Evolutionary conservation across 78 protist species (phyloP), one percentile per base, ranked within the genome.

Genomic region (Dictyostelium capitatum): DNA sequence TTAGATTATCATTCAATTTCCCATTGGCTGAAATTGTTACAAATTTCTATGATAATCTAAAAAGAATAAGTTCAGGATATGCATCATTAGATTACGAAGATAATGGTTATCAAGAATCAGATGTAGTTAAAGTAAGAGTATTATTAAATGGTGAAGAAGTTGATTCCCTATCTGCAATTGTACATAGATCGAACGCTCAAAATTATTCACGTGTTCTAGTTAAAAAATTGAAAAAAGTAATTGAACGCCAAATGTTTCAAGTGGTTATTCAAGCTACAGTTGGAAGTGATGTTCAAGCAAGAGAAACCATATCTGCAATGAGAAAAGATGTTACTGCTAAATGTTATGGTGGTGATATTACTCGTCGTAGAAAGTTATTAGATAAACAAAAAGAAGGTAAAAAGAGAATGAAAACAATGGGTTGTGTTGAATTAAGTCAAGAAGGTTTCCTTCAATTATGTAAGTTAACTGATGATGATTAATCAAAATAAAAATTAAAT

Each of bases 271-370:
- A 98, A 74, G 98, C 98, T 0, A 46, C 93, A 20, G 54, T 96
- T 37, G 97, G 95, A 10, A 1, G 50, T 20, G 83, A 80, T 50
- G 95, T 97, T 6, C 10, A 97, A 53, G 97, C 99, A 0, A 57
- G 97, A 6, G 98, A 95, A 75, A 93, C 89, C 4, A 67, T 96
- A 32, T 75, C 75, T n/a, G 97, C 98, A 14, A 15, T 89, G 65
- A 82, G 98, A n/a, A 98, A 98, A 78, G 95, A 96, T 50, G 98
- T 97, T 15, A 94, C 97, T 4, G 98, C 98, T 32, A 98, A 98
- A 67, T 97, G 98, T 67, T 95, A 96, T 74, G 99, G 98, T 46
- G 99, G 99, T 56, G 99, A 98, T 81, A 69, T 95, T n/a, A 80
- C 98, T 25, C 82, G 99, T n/a, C 96, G 97, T 69, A 50, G 65